These are phyloP conservation scores for Geranium rotundifolium DNA, from an alignment of 345 rosid genomes.

Conservation along the genomic window DNA sequence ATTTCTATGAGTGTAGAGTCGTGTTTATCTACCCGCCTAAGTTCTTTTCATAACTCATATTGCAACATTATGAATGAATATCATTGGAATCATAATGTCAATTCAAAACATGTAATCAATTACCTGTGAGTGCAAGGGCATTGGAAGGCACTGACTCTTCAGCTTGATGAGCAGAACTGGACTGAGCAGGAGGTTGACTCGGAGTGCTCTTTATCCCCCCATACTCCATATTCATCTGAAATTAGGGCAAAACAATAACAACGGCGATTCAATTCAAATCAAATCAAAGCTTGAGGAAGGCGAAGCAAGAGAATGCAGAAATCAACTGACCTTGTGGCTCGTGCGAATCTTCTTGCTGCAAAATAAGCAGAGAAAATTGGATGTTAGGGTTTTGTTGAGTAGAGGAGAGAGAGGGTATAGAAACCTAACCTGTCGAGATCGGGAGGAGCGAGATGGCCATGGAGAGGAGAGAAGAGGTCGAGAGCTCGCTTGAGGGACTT, in stretches of 20 bases:
- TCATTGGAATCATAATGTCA: no score
- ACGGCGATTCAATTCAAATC: not conserved
- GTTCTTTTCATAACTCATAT: no score
- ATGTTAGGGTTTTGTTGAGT: not conserved
- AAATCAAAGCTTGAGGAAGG: not conserved
- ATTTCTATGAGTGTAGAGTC: no score
- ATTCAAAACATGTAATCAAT: no score
- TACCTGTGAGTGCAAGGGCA: no score
- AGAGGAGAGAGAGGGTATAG: not conserved
- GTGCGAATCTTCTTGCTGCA: slow-evolving; percentile 77
- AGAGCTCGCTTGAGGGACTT: slow-evolving; percentile 80
- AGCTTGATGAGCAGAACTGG: no score
- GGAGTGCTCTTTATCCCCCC: no score
- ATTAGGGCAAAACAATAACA: not conserved
- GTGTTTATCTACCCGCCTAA: no score
- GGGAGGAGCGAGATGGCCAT: slow-evolving; percentile 62
- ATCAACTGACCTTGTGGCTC: slow-evolving; percentile 66
- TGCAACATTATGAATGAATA: no score
- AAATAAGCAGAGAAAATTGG: not conserved
- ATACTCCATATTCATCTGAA: no score
- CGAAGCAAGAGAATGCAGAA: not conserved
- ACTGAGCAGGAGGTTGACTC: no score
- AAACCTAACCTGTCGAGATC: slow-evolving; percentile 60
- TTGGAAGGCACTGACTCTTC: no score
- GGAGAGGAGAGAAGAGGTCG: slow-evolving; percentile 77